Conservation (phyloP, 78 protist species). For the Speleostelium caveatum region DNA sequence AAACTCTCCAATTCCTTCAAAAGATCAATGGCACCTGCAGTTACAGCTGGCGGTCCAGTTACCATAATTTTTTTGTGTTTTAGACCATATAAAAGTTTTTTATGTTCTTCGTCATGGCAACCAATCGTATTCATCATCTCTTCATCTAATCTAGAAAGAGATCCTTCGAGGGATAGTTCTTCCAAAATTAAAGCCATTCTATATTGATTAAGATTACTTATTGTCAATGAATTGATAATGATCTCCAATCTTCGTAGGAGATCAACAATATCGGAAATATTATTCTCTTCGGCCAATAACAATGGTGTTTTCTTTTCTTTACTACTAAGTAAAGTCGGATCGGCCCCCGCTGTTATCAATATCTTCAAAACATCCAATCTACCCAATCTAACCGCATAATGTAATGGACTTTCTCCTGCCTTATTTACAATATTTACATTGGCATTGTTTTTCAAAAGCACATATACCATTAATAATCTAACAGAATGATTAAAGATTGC, state of each 20-base stretch:
- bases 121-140: conserved; percentile 31
- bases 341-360: conserved; percentile 74
- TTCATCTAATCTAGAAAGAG: conserved; percentile 40
- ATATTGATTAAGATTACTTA: conserved; percentile 6
- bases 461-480: conserved; percentile 69
- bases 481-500: conserved; percentile 79
- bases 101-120: conserved; percentile 46
- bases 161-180: conserved; percentile 36
- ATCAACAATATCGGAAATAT: conserved; percentile 44
- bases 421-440: conserved; percentile 59
- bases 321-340: conserved; percentile 24
- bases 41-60: conserved; percentile 30
- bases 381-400: conserved; percentile 84
- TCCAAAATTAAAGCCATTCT: conserved; percentile 44
- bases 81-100: conserved; percentile 4
- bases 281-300: conserved; percentile 40
- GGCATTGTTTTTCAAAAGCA: conserved; percentile 63
- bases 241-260: conserved; percentile 29
- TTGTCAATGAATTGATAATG: conserved; percentile 6
- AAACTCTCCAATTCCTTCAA: conserved; percentile 66
- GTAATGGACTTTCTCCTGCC: conserved; percentile 75
- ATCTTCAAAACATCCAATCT: conserved; percentile 72
- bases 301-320: conserved; percentile 45
- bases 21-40: conserved; percentile 48
- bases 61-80: conserved; percentile 19